Conservation (phyloP, 2,329 filamentous ascomycete genomes). For the Arachnomyces sp. region DNA sequence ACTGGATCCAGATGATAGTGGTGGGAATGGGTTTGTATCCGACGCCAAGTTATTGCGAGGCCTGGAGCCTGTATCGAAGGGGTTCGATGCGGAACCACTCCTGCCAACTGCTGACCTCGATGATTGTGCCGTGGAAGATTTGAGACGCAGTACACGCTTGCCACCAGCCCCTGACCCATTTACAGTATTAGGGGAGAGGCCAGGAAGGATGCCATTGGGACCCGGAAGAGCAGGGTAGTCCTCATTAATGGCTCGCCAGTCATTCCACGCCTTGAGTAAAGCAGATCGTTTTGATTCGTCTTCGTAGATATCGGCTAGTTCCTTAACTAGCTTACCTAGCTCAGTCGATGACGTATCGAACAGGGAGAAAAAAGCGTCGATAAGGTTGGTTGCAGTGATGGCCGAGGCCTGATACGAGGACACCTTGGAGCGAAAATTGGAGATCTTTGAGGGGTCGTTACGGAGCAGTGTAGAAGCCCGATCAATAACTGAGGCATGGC, state of each 20-base stretch:
- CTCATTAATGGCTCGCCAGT: constrained; percentile 93
- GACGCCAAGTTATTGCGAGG: constrained; percentile 1
- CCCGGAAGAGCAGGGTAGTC: constrained; percentile 86
- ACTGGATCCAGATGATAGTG: constrained; percentile 24
- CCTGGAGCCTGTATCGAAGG: constrained; percentile 21
- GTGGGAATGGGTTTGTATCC: constrained; percentile 37
- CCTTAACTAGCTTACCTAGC: constrained; percentile 79
- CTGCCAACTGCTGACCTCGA: constrained; percentile 54
- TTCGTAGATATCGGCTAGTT: constrained; percentile 88
- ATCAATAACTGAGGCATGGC: constrained; percentile 77
- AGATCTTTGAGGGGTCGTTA: constrained; percentile 66
- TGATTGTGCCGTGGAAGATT: constrained; percentile 61
- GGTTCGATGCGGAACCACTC: constrained; percentile 43
- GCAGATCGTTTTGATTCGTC: constrained; percentile 63
- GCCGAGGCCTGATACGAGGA: constrained; percentile 65
- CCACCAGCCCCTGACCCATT: constrained; percentile 53
- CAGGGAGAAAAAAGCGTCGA: constrained; percentile 79
- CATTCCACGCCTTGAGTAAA: constrained; percentile 78
- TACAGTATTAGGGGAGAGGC: constrained; percentile 35
- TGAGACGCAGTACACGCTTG: constrained; percentile 54
- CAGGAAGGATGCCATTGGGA: constrained; percentile 58
- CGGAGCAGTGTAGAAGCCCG: constrained; percentile 72
- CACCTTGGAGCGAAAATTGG: constrained; percentile 68
- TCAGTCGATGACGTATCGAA: constrained; percentile 75
- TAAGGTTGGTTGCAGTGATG: constrained; percentile 65